Evolutionary conservation across 2,329 filamentous ascomycete species (phyloP).

Genomic region (Mycogone perniciosa): DNA sequence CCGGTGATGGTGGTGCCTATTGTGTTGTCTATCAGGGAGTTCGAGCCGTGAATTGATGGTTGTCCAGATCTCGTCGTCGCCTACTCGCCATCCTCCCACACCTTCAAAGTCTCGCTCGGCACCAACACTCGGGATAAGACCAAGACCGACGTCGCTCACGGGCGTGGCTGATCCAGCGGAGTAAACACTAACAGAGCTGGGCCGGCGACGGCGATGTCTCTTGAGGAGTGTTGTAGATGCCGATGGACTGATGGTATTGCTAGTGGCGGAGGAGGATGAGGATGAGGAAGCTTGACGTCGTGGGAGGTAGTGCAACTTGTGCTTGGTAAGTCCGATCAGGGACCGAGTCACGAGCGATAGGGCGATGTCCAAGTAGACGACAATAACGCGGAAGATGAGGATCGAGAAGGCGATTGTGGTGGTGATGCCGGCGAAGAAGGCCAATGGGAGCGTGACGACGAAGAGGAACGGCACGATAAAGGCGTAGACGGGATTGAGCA

Average conservation of each 20-base stretch:
- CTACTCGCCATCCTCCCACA: conserved; percentile 51
- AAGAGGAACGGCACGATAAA: conserved; percentile 57
- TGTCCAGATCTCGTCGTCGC: conserved; percentile 41
- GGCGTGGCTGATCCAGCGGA: conserved; percentile 29
- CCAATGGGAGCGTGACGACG: conserved; percentile 56
- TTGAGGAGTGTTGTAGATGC: conserved; percentile 13
- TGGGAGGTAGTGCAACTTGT: conserved; percentile 25
- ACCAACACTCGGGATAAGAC: conserved; percentile 42
- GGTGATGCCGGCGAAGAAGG: conserved; percentile 57
- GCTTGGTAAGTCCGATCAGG: conserved; percentile 32
- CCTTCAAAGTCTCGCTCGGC: conserved; percentile 53
- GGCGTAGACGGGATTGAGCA: conserved; percentile 48
- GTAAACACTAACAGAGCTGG: conserved; percentile 26
- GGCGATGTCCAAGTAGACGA: conserved; percentile 59
- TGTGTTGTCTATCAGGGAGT: conserved; percentile 36
- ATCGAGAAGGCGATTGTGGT: conserved; percentile 55
- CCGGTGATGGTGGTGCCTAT: conserved; percentile 35
- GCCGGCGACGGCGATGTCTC: conserved; percentile 29
- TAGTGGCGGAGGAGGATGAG: conserved; percentile 15
- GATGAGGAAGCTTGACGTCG: conserved; percentile 14
- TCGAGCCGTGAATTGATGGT: conserved; percentile 48
- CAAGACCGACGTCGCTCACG: conserved; percentile 30
- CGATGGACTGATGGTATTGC: conserved; percentile 13
- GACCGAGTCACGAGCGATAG: conserved; percentile 52
- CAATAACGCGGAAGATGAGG: conserved; percentile 52